Evolutionary conservation across 495 filamentous ascomycete genomes (phyloP), one percentile per base, ranked within the genome.

Genomic region (Pyronema omphalodes): DNA sequence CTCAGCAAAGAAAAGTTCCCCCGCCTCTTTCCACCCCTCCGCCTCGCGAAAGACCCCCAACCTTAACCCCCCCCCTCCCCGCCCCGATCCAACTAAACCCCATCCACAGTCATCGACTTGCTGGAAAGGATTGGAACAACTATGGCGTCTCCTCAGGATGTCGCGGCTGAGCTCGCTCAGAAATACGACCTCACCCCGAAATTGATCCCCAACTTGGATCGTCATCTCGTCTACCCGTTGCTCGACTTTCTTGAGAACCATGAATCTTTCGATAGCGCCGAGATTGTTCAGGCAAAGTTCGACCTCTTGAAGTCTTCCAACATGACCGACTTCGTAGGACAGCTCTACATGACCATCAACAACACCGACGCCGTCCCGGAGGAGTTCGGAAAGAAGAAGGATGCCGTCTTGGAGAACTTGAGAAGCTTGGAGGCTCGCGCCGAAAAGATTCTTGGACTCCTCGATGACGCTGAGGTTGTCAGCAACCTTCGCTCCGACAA

Each of bases 271-370:
- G 70, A 73, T 55, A 71, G 81, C 36, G 71, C 74, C 51, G 81
- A 86, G 62, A 81, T 88, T 60, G 79, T 76, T 33, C 78, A 82
- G 64, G 79, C 85, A 63, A 93, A 93, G 67, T 94, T 86, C 67
- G 80, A 87, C 68, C 77, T 98, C 33, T 78, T 95, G 53, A 89
- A 93, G 75, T 78, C 83, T 67, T 94, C 91, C 54, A 93, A 96
- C 73, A 98, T 98, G 91, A 86, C 80, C 60, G 91, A 96, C 69
- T 98, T 93, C 67, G 85, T 95, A 40, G 86, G 86, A 58, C 80
- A 80, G 57, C 72, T 98, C 62, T 84, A 93, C 73, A 76, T 81
- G 65, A 81, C 94, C 66, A 77, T 98, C 58, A 77, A 94, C 69
- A 74, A 83, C 59, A 77, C 84, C 53, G 76, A 84, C 41, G 74